These are phyloP conservation scores for Pseudohalonectria lignicola DNA, from an alignment of 2,329 filamentous ascomycete genomes.

Conservation along the genomic window DNA sequence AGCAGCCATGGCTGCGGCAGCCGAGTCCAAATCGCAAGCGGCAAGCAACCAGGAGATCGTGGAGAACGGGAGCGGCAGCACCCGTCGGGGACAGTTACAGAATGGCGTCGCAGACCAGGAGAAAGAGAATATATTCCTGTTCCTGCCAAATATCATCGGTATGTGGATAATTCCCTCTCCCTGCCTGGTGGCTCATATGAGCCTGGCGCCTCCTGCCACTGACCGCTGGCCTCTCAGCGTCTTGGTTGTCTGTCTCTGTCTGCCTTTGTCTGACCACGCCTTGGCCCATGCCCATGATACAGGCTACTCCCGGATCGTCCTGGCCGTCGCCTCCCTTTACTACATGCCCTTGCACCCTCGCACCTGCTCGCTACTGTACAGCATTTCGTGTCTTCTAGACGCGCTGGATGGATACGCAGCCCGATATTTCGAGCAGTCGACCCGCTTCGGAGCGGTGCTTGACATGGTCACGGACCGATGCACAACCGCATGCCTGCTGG, in stretches of 20 bases:
- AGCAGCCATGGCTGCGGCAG: conserved; percentile 14
- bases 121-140: conserved; percentile 69
- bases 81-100: conserved; percentile 6
- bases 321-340: conserved; percentile 85
- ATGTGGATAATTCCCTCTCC: too few relatives aligned
- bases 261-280: not conserved
- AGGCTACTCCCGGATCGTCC: conserved; percentile 70
- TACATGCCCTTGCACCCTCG: conserved; percentile 99
- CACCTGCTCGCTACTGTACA: conserved; percentile 86
- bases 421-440: conserved; percentile 78
- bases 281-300: not conserved
- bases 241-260: not conserved
- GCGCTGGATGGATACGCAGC: conserved; percentile 93
- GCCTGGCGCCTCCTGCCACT: too few relatives aligned
- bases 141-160: conserved; percentile 77
- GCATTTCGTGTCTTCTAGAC: conserved; percentile 87
- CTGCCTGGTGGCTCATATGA: too few relatives aligned
- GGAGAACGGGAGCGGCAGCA: conserved; percentile 27
- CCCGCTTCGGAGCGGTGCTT: conserved; percentile 88
- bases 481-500: conserved; percentile 87
- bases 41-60: conserved; percentile 20
- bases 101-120: conserved; percentile 23
- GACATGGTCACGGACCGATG: conserved; percentile 99
- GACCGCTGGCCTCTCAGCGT: not conserved
- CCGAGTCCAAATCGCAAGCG: not conserved